Percentiles rank a stretch among this genome's conserved stretches.
Conservation (phyloP, 2,329 filamentous ascomycete genomes). For the Plectosphaerella sp. region DNA sequence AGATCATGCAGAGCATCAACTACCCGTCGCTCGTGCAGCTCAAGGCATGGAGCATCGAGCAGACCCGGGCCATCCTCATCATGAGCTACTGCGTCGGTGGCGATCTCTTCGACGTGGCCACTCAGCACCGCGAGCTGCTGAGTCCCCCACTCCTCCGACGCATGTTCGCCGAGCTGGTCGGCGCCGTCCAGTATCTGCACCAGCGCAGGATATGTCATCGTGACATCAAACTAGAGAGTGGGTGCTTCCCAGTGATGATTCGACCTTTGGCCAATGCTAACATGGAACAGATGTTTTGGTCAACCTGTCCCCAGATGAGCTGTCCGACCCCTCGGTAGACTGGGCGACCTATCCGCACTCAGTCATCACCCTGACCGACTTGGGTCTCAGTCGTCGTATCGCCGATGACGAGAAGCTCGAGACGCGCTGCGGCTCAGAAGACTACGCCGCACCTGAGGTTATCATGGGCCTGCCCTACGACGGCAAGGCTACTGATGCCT, state of each 20-base stretch:
- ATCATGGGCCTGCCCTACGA: conserved; percentile 95
- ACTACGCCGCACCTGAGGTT: conserved; percentile 95
- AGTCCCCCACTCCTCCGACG: conserved; percentile 68
- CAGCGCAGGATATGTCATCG: conserved; percentile 83
- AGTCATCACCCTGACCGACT: conserved; percentile 82
- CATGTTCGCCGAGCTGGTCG: conserved; percentile 86
- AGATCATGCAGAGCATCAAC: conserved; percentile 83
- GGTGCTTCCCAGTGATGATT: conserved; percentile 30
- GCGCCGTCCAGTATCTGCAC: conserved; percentile 83
- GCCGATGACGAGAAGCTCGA: conserved; percentile 84
- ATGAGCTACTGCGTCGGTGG: conserved; percentile 91
- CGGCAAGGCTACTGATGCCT: conserved; percentile 85
- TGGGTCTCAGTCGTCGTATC: conserved; percentile 84
- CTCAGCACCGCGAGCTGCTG: conserved; percentile 63
- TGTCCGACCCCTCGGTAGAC: conserved; percentile 58
- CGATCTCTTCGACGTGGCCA: conserved; percentile 91
- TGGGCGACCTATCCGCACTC: conserved; percentile 77
- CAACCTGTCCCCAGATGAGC: conserved; percentile 67
- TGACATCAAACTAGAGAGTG: conserved; percentile 95
- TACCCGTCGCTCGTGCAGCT: conserved; percentile 90
- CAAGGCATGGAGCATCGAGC: conserved; percentile 85
- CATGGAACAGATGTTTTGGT: conserved; percentile 72
- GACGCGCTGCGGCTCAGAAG: conserved; percentile 91
- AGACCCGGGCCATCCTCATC: conserved; percentile 76
- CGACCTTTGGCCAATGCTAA: conserved; percentile 6